Percentiles rank a stretch among this genome's conserved stretches.
phyloP scores from a whole-genome alignment of 176 grass and related monocot species.

The Phyllostachys edulis region DNA sequence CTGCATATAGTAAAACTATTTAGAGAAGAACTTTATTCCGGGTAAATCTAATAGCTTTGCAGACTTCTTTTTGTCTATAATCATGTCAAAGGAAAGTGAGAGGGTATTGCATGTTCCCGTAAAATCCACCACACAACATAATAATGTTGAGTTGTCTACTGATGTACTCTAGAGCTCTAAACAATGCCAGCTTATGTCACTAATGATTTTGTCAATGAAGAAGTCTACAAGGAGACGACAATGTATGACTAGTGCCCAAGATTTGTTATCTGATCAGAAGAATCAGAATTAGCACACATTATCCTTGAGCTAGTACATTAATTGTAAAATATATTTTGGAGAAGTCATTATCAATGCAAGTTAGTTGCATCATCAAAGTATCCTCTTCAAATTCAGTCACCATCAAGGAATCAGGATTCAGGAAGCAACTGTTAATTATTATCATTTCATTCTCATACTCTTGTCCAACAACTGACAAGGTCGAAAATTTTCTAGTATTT shows the following conservation, averaged over 20 bases:
- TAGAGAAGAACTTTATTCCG: not conserved
- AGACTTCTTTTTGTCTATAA: not conserved
- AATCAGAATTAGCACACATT: not conserved
- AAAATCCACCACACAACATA: not conserved
- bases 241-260: not conserved
- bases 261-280: not conserved
- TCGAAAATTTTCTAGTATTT: not conserved
- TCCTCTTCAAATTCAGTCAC: conserved; percentile 8
- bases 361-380: not conserved
- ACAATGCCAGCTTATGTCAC: conserved; percentile 1
- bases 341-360: conserved; percentile 23
- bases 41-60: not conserved
- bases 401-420: not conserved
- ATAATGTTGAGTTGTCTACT: not conserved
- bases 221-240: conserved; percentile 19
- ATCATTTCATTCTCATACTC: not conserved
- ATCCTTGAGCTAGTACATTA: not conserved
- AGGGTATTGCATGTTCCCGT: not conserved
- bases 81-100: not conserved
- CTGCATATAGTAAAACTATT: not conserved
- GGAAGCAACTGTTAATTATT: conserved; percentile 6
- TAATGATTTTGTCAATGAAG: conserved; percentile 12
- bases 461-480: not conserved
- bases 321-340: not conserved
- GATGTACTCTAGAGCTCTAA: not conserved